A percentile compares a stretch with the other conserved stretches of the same genome.
Evolutionary conservation across 2,329 filamentous ascomycete genomes (phyloP).

Genomic region (Colletotrichum agaves): DNA sequence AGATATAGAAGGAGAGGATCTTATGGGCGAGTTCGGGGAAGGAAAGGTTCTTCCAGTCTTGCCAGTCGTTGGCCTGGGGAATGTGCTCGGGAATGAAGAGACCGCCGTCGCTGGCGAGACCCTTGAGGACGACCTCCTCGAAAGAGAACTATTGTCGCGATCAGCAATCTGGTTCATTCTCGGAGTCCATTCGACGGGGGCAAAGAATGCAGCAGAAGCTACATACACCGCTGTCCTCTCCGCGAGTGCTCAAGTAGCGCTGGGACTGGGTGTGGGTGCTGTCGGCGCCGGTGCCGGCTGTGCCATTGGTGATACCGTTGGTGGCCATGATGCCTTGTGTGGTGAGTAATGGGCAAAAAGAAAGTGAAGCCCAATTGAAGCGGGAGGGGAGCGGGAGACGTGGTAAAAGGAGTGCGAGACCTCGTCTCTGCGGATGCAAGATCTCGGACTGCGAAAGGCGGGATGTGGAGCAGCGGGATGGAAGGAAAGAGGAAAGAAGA

Average conservation of each 20-base stretch:
- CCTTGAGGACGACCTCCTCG: conserved; percentile 90
- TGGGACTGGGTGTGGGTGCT: conserved; percentile 57
- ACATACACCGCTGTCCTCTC: conserved; percentile 60
- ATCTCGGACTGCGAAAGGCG: conserved; percentile 16
- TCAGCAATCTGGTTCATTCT: conserved; percentile 20
- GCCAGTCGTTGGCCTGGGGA: conserved; percentile 72
- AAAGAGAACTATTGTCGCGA: conserved; percentile 75
- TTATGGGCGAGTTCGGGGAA: conserved; percentile 86
- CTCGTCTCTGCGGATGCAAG: conserved; percentile 12
- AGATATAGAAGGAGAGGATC: conserved; percentile 90
- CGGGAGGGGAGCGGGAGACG: neutral
- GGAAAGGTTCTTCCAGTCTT: conserved; percentile 80
- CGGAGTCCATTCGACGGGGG: neutral
- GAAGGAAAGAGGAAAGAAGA: conserved; percentile 6
- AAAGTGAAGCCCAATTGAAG: conserved; percentile 18
- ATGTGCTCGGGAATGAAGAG: conserved; percentile 90
- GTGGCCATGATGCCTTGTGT: conserved; percentile 51
- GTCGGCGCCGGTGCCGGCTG: conserved; percentile 32
- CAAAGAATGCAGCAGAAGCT: conserved; percentile 2
- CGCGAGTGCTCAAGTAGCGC: conserved; percentile 62
- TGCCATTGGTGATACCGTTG: conserved; percentile 51
- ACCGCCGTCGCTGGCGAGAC: conserved; percentile 85
- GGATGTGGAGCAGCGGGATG: conserved; percentile 15
- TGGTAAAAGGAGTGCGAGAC: conserved; percentile 9
- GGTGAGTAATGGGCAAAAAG: conserved; percentile 8